These are phyloP conservation scores for Clausena lansium DNA, from an alignment of 345 rosid species.

Conservation along the genomic window DNA sequence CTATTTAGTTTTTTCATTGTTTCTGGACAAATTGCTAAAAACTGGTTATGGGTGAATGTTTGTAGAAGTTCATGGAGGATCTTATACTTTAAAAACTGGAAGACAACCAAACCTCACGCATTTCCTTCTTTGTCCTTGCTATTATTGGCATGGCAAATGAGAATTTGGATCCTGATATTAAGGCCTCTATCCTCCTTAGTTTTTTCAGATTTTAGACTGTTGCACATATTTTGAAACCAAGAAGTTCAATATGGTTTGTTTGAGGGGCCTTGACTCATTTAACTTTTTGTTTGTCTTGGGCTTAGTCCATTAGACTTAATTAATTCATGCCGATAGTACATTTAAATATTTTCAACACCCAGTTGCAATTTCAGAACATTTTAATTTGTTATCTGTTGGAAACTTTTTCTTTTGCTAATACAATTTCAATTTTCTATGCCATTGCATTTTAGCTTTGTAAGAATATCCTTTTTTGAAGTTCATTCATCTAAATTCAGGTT, in stretches of 20 bases:
- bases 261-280: neutral
- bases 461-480: conserved; percentile 7
- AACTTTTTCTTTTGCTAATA: neutral
- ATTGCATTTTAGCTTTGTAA: neutral
- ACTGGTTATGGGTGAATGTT: neutral
- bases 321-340: neutral
- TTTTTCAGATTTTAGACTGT: neutral
- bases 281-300: neutral
- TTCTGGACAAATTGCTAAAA: neutral
- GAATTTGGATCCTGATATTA: neutral
- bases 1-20: neutral
- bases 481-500: conserved; percentile 45
- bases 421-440: neutral
- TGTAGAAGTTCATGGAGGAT: neutral
- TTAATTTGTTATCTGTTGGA: neutral
- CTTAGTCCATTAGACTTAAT: neutral
- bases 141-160: neutral
- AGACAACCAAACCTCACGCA: neutral
- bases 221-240: neutral
- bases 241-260: neutral
- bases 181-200: neutral
- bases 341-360: neutral
- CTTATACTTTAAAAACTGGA: neutral
- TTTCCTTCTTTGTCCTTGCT: neutral
- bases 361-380: neutral